Conservation (phyloP, 2,329 filamentous ascomycete genomes). For the Calonectria crousiana region DNA sequence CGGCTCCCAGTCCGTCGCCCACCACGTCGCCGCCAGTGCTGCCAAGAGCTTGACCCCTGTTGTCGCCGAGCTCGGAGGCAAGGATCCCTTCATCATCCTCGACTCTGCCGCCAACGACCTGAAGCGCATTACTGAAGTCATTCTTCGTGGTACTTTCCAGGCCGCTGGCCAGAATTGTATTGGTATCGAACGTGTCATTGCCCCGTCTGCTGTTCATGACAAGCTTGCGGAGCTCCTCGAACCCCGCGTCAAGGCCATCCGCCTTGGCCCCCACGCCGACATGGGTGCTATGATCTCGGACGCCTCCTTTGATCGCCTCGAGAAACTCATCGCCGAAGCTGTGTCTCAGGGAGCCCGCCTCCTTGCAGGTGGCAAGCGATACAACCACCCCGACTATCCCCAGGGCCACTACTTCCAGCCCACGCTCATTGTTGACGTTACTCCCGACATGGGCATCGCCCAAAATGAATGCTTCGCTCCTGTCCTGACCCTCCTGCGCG, state of each 20-base stretch:
- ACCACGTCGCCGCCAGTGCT: constrained; percentile 87
- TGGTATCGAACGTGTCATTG: constrained; percentile 93
- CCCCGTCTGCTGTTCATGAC: constrained; percentile 81
- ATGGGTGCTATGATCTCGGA: constrained; percentile 92
- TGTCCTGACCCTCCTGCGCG: constrained; percentile 86
- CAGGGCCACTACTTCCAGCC: constrained; percentile 92
- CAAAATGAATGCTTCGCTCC: constrained; percentile 94
- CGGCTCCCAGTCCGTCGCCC: constrained; percentile 87
- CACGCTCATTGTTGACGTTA: constrained; percentile 92
- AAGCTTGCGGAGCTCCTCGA: constrained; percentile 77
- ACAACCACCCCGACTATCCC: constrained; percentile 78
- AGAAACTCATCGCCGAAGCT: constrained; percentile 81
- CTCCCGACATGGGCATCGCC: constrained; percentile 85
- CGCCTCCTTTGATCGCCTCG: constrained; percentile 79
- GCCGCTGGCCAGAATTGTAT: constrained; percentile 98
- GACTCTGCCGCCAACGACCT: constrained; percentile 79
- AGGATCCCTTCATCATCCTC: constrained; percentile 91
- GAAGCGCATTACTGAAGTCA: constrained; percentile 79
- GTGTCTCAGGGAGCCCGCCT: constrained; percentile 83
- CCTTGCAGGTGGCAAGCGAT: constrained; percentile 81
- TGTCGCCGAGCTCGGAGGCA: constrained; percentile 92
- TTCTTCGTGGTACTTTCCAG: constrained; percentile 95
- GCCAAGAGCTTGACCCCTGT: constrained; percentile 89
- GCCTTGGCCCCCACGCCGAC: constrained; percentile 83
- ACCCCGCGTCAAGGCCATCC: constrained; percentile 79